Conservation (phyloP, 2,329 filamentous ascomycete species). For the Pyrenophora seminiperda region DNA sequence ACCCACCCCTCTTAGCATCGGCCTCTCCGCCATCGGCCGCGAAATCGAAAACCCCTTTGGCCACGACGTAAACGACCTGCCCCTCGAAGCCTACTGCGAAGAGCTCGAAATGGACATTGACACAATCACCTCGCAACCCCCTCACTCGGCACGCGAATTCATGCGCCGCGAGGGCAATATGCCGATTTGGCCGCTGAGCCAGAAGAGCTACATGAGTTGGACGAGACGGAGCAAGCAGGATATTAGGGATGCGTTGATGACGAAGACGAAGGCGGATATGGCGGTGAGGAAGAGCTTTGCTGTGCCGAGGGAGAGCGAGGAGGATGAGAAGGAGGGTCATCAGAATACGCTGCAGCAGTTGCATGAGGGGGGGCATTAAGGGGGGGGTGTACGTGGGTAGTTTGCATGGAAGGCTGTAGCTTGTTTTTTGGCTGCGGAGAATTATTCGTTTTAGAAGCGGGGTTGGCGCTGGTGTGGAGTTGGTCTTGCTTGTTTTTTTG, state of each 20-base stretch:
- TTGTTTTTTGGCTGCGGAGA: no score
- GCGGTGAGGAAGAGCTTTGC: slow-evolving; percentile 38
- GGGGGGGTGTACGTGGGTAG: no score
- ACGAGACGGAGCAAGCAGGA: slow-evolving; percentile 45
- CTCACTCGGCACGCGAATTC: slow-evolving; percentile 60
- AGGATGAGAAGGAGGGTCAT: slow-evolving; percentile 30
- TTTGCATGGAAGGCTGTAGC: no score
- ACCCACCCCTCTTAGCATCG: slow-evolving; percentile 54
- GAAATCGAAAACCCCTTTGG: slow-evolving; percentile 89
- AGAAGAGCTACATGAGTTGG: slow-evolving; percentile 49
- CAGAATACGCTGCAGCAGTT: slow-evolving; percentile 22
- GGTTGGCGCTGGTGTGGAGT: no score
- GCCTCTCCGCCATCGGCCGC: slow-evolving; percentile 74
- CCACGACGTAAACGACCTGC: slow-evolving; percentile 76
- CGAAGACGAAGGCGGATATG: slow-evolving; percentile 49
- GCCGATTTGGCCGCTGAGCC: slow-evolving; percentile 62
- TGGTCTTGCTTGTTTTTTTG: no score
- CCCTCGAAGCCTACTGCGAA: slow-evolving; percentile 71
- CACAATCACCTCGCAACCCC: slow-evolving; percentile 66
- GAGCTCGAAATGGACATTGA: slow-evolving; percentile 77
- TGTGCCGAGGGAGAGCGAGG: slow-evolving; percentile 22
- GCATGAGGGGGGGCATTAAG: no score
- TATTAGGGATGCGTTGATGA: slow-evolving; percentile 52
- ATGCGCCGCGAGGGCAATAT: slow-evolving; percentile 56
- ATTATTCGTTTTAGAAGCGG: no score